Evolutionary conservation across 1,284 basidiomycete species (phyloP).

Genomic region (Chiua sp.): DNA sequence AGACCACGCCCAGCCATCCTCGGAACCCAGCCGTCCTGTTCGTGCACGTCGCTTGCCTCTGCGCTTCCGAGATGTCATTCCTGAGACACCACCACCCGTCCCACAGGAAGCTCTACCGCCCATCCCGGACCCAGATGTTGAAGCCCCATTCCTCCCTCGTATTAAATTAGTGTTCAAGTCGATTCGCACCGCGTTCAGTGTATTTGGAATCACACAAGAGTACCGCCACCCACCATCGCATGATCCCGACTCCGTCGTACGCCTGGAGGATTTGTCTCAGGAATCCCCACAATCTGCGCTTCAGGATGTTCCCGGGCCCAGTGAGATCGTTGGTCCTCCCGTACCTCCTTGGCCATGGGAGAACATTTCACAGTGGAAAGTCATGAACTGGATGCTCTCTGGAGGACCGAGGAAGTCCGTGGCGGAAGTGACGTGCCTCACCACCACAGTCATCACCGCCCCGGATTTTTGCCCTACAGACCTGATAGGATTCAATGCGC

Average conservation of each 20-base stretch:
- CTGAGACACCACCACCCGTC: background rate
- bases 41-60: background rate
- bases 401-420: background rate
- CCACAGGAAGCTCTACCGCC: no score
- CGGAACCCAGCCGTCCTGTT: background rate
- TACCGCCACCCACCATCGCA: background rate
- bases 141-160: background rate
- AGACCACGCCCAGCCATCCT: no score
- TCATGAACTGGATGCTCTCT: constrained; percentile 8
- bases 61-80: background rate
- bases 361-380: background rate
- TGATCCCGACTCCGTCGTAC: background rate
- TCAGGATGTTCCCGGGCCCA: no score
- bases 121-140: no score
- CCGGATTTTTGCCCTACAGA: background rate
- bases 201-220: background rate
- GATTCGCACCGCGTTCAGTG: background rate
- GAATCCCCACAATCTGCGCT: no score
- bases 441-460: fast-evolving
- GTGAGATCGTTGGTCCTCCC: background rate
- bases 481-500: background rate
- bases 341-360: constrained; percentile 8
- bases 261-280: background rate
- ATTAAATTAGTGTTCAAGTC: background rate
- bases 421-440: background rate